phyloP scores from a whole-genome alignment of 2,329 filamentous ascomycete species.

The Cladophialophora psammophila region DNA sequence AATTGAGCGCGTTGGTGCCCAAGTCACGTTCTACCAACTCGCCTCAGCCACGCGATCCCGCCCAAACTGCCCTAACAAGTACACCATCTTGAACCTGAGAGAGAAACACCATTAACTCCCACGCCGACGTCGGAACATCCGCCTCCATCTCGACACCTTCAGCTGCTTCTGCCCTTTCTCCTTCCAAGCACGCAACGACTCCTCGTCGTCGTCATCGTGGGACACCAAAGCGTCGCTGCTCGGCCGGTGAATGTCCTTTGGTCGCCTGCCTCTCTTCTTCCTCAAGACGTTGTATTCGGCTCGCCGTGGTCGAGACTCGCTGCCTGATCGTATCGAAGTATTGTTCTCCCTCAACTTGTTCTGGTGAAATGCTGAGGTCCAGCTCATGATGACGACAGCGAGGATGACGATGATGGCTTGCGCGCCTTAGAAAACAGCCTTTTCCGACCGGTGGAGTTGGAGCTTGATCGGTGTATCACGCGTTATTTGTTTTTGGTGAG shows the following conservation, averaged over 20 bases:
- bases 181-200: conserved; percentile 11
- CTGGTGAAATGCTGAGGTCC: conserved; percentile 5
- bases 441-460: not conserved
- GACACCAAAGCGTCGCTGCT: not conserved
- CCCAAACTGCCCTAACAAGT: not conserved
- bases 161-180: conserved; percentile 7
- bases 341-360: not conserved
- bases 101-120: not conserved
- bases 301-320: conserved; percentile 1
- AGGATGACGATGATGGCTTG: not conserved
- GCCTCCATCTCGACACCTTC: conserved; percentile 21
- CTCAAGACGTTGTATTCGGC: conserved; percentile 13
- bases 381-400: conserved; percentile 8
- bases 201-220: conserved; percentile 15
- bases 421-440: not conserved
- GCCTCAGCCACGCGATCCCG: not conserved
- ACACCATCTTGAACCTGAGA: no score
- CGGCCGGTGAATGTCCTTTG: conserved; percentile 11
- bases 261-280: conserved; percentile 4
- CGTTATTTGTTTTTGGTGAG: not conserved
- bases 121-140: conserved; percentile 12
- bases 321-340: not conserved
- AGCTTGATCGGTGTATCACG: no score
- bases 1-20: not conserved
- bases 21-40: not conserved